Conservation (phyloP, 2,329 filamentous ascomycete species). For the Fusarium tuaranense region DNA sequence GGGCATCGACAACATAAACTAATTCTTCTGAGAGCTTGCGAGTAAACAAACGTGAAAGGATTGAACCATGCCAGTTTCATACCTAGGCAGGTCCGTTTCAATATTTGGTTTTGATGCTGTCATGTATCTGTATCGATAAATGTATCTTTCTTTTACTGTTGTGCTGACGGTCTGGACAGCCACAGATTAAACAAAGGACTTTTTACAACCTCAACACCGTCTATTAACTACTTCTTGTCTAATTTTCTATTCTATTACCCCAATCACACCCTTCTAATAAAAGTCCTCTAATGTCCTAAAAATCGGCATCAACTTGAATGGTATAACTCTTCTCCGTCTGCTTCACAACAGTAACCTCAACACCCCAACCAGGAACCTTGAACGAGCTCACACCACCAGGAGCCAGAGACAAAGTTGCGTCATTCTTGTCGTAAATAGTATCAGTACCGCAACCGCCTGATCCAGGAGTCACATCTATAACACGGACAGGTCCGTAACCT, state of each 20-base stretch:
- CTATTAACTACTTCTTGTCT: not conserved
- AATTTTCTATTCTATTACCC: not conserved
- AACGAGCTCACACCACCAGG: not conserved
- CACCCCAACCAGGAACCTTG: slow-evolving; percentile 23
- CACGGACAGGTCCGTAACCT: slow-evolving; percentile 47
- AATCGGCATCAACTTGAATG: not conserved
- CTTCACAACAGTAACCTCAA: slow-evolving; percentile 28
- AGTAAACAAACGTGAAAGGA: not conserved
- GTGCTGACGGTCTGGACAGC: no score
- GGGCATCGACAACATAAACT: not conserved
- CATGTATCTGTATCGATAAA: no score
- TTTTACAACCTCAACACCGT: not conserved
- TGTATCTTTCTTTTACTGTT: no score
- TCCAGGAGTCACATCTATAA: slow-evolving; percentile 48
- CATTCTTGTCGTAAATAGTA: slow-evolving; percentile 44
- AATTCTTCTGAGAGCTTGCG: no score
- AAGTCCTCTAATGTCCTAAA: not conserved
- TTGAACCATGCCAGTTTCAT: not conserved
- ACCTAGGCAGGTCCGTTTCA: no score
- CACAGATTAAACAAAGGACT: not conserved
- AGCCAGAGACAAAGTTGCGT: slow-evolving; percentile 43
- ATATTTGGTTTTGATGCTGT: no score
- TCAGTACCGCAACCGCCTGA: slow-evolving; percentile 43
- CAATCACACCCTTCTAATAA: no score
- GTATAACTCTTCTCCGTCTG: not conserved